phyloP scores from a whole-genome alignment of 192 early-diverging fungal genomes.

The Coemansia sp. region DNA sequence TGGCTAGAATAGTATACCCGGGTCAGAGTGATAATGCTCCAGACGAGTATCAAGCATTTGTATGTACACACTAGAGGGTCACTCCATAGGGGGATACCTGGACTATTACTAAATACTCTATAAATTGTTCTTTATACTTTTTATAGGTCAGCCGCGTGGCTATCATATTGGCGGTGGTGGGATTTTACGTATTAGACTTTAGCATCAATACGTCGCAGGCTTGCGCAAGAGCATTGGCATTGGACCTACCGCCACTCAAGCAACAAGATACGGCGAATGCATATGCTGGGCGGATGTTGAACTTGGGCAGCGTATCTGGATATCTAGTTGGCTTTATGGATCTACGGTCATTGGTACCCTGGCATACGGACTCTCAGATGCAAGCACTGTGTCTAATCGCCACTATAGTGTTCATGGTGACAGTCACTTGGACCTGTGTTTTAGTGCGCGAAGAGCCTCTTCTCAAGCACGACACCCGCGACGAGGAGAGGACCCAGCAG shows the following conservation, averaged over 20 bases:
- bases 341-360: constrained; percentile 66
- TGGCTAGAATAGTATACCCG: constrained; percentile 11
- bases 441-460: constrained; percentile 58
- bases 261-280: constrained; percentile 87
- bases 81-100: background rate
- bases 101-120: background rate
- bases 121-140: background rate
- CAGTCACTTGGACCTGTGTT: constrained; percentile 70
- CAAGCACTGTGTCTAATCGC: constrained; percentile 82
- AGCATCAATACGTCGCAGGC: constrained; percentile 91
- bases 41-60: constrained; percentile 19
- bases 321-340: constrained; percentile 88
- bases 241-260: constrained; percentile 77
- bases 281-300: constrained; percentile 86
- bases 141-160: constrained; percentile 52
- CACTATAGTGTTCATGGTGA: constrained; percentile 63
- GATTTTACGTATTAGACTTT: constrained; percentile 93
- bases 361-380: constrained; percentile 73
- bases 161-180: constrained; percentile 77
- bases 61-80: background rate
- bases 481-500: background rate
- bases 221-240: constrained; percentile 78
- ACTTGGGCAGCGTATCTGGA: constrained; percentile 82
- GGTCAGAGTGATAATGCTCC: background rate
- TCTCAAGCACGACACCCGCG: background rate